Base-by-base conservation (phyloP, 1,139 yeast genomes). In the Fermentozyma sake region DNA sequence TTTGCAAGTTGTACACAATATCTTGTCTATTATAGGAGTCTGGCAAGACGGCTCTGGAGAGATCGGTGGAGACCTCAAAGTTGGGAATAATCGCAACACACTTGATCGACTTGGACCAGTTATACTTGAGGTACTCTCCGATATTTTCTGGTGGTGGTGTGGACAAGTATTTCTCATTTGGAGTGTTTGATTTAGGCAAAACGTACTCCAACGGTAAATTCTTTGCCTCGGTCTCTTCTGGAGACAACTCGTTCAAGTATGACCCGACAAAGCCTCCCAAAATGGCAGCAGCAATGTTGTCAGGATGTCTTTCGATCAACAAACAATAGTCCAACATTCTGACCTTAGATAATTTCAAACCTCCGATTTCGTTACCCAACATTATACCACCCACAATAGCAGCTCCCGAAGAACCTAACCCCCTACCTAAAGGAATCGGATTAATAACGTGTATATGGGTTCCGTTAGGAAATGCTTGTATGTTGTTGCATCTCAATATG, bases 211-310 rank as follows among this genome's bases (percentile, higher is more conserved):
- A 63, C 11, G 96, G 96, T 29, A 86, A 83, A 50, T 79, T 87
- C 39, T 83, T 81, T 30, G 83, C 72, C 31, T 69, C 78, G 35
- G 73, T 68, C 39, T 89, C 96, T 25, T 74, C 71, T 4, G 78
- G 76, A 18, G 76, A 64, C 37, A 91, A 64, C 40, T 85, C 95
- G 46, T 94, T 76, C 50, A 91, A 70, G 57, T 84, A 91, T 1
- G 96, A 85, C 19, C 98, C 98, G 20, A 89, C 95, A 56, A 91
- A 91, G 4, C 98, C 97, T 33, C 98, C 98, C 76, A 89, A 80
- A 96, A 91, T 86, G 24, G 98, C 96, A 18, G 98, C 98, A 13
- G 96, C 89, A 48, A 91, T 89, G 56, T 91, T 91, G 58, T 91
- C 98, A 18, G 98, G 98, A 49, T 91, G 98, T 52, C 97, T 78